phyloP scores from a whole-genome alignment of 2,329 filamentous ascomycete species.

The Pyrenophora seminiperda region DNA sequence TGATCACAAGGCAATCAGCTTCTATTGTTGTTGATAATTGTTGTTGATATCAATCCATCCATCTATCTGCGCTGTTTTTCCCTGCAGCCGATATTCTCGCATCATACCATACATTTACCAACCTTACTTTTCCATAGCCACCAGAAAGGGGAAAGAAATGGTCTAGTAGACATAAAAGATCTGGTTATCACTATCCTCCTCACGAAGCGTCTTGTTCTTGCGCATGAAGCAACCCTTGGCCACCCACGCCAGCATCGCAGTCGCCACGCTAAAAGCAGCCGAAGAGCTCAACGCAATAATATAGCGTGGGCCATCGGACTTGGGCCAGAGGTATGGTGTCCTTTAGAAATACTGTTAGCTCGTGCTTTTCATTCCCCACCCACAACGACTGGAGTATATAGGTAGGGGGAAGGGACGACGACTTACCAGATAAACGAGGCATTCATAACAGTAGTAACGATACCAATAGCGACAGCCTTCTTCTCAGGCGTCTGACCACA shows the following conservation, averaged over 20 bases:
- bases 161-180: constrained; percentile 42
- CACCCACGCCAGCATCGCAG: constrained; percentile 38
- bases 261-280: constrained; percentile 41
- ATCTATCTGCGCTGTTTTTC: background rate
- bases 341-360: constrained; percentile 18
- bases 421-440: constrained; percentile 48
- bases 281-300: constrained; percentile 39
- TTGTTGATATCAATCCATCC: too few relatives aligned
- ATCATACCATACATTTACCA: too few relatives aligned
- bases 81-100: background rate
- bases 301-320: constrained; percentile 38
- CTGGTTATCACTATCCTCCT: constrained; percentile 29
- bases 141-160: too few relatives aligned
- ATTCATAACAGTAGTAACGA: constrained; percentile 54
- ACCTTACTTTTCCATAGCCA: background rate
- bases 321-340: constrained; percentile 45
- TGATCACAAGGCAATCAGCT: too few relatives aligned
- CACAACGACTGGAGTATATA: background rate
- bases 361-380: background rate
- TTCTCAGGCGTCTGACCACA: constrained; percentile 55
- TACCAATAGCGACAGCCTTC: constrained; percentile 52
- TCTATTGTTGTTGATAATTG: too few relatives aligned
- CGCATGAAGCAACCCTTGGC: constrained; percentile 38
- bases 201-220: constrained; percentile 42
- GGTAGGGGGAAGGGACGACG: too few relatives aligned